Conservation (phyloP, 1,284 basidiomycete genomes). For the Inonotus hispidus region DNA sequence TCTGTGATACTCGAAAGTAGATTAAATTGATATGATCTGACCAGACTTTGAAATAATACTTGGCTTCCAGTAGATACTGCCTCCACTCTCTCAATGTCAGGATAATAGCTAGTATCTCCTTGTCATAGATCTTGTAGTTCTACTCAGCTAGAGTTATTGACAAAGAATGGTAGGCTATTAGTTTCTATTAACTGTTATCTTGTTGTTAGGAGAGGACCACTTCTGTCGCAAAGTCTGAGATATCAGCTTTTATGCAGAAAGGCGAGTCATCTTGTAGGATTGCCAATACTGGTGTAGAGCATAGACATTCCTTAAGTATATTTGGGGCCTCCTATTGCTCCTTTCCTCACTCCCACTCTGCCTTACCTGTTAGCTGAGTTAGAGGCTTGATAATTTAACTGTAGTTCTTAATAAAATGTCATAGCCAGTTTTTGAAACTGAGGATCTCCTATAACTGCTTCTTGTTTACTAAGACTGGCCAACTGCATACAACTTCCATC, state of each 20-base stretch:
- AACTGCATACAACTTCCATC: background rate
- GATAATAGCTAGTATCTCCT: constrained; percentile 40
- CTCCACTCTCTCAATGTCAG: constrained; percentile 30
- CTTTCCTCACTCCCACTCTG: background rate
- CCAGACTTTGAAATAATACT: constrained; percentile 20
- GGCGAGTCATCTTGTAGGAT: background rate
- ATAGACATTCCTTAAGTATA: background rate
- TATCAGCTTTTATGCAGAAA: background rate
- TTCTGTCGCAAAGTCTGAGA: constrained; percentile 5
- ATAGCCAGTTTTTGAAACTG: background rate
- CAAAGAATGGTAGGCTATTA: constrained; percentile 29
- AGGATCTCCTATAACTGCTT: background rate
- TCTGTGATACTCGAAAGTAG: background rate
- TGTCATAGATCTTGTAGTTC: constrained; percentile 45
- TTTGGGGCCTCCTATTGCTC: background rate
- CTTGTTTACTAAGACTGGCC: background rate
- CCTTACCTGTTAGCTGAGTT: background rate
- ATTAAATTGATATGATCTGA: constrained; percentile 31
- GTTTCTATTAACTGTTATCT: constrained; percentile 24
- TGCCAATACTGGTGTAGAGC: background rate
- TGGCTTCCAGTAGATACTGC: constrained; percentile 25
- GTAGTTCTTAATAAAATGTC: background rate
- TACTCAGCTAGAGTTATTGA: constrained; percentile 26
- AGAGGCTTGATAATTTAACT: background rate
- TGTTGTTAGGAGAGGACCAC: constrained; percentile 1